A percentile compares a stretch with the other conserved stretches of the same genome.
Evolutionary conservation across 805 yeast genomes (phyloP).

Genomic region (Brettanomyces bruxellensis): DNA sequence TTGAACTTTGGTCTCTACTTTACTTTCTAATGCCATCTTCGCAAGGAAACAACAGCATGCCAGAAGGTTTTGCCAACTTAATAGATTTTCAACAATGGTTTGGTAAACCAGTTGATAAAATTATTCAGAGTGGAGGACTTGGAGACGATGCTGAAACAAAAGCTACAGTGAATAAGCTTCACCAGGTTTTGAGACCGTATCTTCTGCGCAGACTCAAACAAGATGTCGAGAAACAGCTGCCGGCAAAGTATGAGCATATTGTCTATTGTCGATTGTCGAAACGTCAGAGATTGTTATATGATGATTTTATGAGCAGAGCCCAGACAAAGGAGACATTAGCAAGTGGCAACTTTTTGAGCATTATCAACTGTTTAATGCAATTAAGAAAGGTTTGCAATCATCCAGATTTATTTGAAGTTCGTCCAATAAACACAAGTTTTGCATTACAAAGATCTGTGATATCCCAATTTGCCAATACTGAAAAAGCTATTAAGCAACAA

Average conservation of each 20-base stretch:
- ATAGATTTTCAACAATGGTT: slow-evolving; percentile 98
- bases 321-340: slow-evolving; percentile 90
- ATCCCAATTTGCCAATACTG: slow-evolving; percentile 35
- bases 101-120: slow-evolving; percentile 91
- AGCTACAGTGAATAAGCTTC: slow-evolving; percentile 79
- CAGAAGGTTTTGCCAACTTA: slow-evolving; percentile 92
- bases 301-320: slow-evolving; percentile 95
- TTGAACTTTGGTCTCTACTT: slow-evolving; percentile 92
- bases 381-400: slow-evolving; percentile 93
- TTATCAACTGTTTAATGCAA: slow-evolving; percentile 96
- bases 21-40: slow-evolving; percentile 95
- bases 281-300: slow-evolving; percentile 85
- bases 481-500: slow-evolving; percentile 29
- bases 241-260: slow-evolving; percentile 93
- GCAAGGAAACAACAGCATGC: slow-evolving; percentile 55
- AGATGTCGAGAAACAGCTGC: slow-evolving; percentile 99
- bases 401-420: slow-evolving; percentile 82
- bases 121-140: slow-evolving; percentile 64
- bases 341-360: slow-evolving; percentile 89
- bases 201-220: slow-evolving; percentile 83
- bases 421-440: slow-evolving; percentile 89
- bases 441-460: slow-evolving; percentile 61
- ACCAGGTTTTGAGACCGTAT: slow-evolving; percentile 90
- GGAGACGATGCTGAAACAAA: slow-evolving; percentile 68
- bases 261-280: slow-evolving; percentile 87